Evolutionary conservation across 2,329 filamentous ascomycete species (phyloP).

Genomic region (Chalaropsis ovoidea): DNA sequence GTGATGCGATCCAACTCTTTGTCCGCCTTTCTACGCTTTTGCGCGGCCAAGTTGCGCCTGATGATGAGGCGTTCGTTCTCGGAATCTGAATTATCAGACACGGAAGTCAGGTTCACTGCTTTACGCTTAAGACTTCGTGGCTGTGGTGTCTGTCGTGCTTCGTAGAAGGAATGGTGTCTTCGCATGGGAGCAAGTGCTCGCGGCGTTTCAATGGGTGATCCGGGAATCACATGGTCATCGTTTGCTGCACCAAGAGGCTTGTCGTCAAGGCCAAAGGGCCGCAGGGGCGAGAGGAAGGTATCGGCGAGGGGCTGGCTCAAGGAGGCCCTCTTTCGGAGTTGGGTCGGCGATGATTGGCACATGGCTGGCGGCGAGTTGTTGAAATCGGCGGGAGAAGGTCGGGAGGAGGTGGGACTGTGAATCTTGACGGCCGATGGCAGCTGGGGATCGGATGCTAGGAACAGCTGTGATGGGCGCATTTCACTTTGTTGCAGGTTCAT

Average conservation of each 20-base stretch:
- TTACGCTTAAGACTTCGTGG: constrained; percentile 15
- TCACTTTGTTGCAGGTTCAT: constrained; percentile 18
- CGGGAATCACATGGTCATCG: constrained; percentile 4
- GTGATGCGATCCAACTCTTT: constrained; percentile 4
- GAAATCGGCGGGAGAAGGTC: constrained; percentile 44
- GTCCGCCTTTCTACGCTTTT: constrained; percentile 17
- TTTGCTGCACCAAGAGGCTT: not conserved
- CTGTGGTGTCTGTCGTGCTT: not conserved
- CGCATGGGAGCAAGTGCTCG: not conserved
- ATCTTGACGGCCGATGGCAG: constrained; percentile 43
- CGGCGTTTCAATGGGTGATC: constrained; percentile 14
- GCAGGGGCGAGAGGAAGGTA: constrained; percentile 4
- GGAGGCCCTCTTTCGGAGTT: not conserved
- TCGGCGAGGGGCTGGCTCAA: not conserved
- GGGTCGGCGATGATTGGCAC: constrained; percentile 27
- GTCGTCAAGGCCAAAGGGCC: not conserved
- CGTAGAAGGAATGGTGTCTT: constrained; percentile 16
- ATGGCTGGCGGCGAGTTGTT: constrained; percentile 41
- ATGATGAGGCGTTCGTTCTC: not conserved
- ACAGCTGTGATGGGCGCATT: constrained; percentile 40
- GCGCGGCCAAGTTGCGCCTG: constrained; percentile 13
- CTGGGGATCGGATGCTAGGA: constrained; percentile 41
- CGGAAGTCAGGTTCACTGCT: not conserved
- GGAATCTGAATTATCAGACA: constrained; percentile 3
- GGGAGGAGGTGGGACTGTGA: constrained; percentile 47